Evolutionary conservation across 768 basidiomycete species (phyloP).

Genomic region (Filobasidium floriforme): DNA sequence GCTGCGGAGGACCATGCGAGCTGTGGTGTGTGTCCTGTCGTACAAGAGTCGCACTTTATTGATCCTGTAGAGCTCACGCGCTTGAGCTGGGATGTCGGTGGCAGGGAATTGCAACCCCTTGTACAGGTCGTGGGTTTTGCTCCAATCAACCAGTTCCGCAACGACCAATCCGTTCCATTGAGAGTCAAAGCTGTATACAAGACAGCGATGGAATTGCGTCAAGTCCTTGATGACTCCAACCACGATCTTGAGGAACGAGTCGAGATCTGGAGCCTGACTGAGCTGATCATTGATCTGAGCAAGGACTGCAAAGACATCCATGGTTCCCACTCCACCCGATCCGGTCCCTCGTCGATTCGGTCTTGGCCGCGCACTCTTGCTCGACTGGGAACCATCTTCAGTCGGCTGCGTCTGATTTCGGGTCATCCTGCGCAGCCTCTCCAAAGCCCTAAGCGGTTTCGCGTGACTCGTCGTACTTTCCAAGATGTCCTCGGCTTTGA

Average conservation of each 20-base stretch:
- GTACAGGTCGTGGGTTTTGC: conserved; percentile 63
- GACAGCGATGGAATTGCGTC: conserved; percentile 70
- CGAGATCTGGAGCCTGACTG: conserved; percentile 58
- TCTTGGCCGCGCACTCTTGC: conserved; percentile 12
- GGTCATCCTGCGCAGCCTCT: conserved; percentile 56
- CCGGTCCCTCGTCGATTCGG: conserved; percentile 25
- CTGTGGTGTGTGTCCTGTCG: conserved; percentile 63
- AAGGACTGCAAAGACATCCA: conserved; percentile 73
- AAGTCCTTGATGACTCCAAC: conserved; percentile 69
- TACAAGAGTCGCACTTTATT: conserved; percentile 75
- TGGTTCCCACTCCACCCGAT: conserved; percentile 50
- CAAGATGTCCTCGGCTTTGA: conserved; percentile 56
- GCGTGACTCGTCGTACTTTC: conserved; percentile 63
- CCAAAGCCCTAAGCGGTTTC: conserved; percentile 63
- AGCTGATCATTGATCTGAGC: conserved; percentile 75
- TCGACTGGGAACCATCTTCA: conserved; percentile 9
- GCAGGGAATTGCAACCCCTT: conserved; percentile 49
- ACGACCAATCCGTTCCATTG: conserved; percentile 70
- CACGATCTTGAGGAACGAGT: conserved; percentile 62
- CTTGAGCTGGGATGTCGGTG: conserved; percentile 51
- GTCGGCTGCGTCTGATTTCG: conserved; percentile 18
- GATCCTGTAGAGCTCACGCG: conserved; percentile 60
- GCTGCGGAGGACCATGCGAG: conserved; percentile 60
- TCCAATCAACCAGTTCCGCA: conserved; percentile 73
- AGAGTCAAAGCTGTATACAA: conserved; percentile 77